Evolutionary conservation across 306 rosid genomes (phyloP).

Genomic region (Castanea sativa): DNA sequence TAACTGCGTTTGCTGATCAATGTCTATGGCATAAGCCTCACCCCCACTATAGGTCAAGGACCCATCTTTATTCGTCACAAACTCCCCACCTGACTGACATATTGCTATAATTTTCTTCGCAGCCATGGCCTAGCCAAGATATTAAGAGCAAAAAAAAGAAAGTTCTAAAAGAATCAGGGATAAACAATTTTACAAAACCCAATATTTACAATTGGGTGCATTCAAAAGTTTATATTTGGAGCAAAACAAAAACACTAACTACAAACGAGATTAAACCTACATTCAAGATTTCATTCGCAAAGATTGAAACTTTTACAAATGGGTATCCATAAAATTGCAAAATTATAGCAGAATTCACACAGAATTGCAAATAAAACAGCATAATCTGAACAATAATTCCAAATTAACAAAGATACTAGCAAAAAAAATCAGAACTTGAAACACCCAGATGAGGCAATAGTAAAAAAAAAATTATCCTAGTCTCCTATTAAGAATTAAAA

Average conservation of each 20-base stretch:
- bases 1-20: conserved; percentile 64
- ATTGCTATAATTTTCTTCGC: conserved; percentile 81
- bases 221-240: neutral
- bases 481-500: too few species aligned
- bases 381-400: neutral
- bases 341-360: conserved; percentile 4
- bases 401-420: neutral
- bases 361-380: neutral
- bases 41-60: conserved; percentile 76
- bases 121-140: conserved; percentile 54
- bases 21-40: conserved; percentile 84
- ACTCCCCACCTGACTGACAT: conserved; percentile 91
- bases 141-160: neutral
- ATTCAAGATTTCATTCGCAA: neutral
- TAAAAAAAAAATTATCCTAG: too few species aligned
- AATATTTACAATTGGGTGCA: neutral
- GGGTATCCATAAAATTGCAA: neutral
- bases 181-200: neutral
- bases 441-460: neutral
- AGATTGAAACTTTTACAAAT: neutral
- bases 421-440: neutral
- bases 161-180: neutral
- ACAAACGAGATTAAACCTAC: neutral
- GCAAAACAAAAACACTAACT: neutral
- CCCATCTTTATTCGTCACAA: conserved; percentile 74